A percentile compares a stretch with the other conserved stretches of the same genome.
Evolutionary conservation across 768 basidiomycete genomes (phyloP).

Genomic region (Lactarius deliciosus): DNA sequence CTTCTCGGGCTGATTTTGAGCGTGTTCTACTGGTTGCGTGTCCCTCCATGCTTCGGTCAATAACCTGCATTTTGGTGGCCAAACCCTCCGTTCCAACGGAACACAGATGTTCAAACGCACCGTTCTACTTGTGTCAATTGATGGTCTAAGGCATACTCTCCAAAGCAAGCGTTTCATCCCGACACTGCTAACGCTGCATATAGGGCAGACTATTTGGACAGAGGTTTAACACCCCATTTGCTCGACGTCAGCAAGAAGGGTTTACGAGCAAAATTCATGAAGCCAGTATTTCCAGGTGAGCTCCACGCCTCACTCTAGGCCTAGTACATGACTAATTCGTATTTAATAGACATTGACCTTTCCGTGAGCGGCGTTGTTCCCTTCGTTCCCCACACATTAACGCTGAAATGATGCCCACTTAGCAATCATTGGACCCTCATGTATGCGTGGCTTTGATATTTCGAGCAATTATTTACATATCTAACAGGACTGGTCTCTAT

Average conservation of each 20-base stretch:
- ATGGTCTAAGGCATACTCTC: constrained; percentile 60
- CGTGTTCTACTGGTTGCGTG: constrained; percentile 10
- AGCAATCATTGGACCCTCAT: constrained; percentile 92
- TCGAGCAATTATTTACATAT: constrained; percentile 5
- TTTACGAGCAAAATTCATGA: constrained; percentile 83
- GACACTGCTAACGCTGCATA: background rate
- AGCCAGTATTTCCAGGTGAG: constrained; percentile 85
- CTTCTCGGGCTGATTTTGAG: constrained; percentile 17
- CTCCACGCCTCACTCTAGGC: constrained; percentile 8
- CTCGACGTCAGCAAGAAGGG: constrained; percentile 79
- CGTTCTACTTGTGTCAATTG: constrained; percentile 82
- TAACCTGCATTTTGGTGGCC: constrained; percentile 39
- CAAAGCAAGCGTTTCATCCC: background rate
- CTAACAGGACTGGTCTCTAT: constrained; percentile 77
- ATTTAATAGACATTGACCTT: constrained; percentile 75
- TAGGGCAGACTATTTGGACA: constrained; percentile 85
- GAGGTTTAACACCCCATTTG: constrained; percentile 81
- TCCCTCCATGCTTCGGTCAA: constrained; percentile 9
- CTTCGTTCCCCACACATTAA: background rate
- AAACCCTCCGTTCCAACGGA: constrained; percentile 65
- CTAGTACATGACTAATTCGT: constrained; percentile 14
- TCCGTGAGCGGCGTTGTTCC: constrained; percentile 55
- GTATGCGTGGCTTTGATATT: constrained; percentile 42
- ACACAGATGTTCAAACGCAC: constrained; percentile 81
- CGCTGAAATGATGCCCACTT: constrained; percentile 7